Base-by-base conservation (phyloP, 2,329 filamentous ascomycete genomes). In the Talaromyces albobiverticillius region DNA sequence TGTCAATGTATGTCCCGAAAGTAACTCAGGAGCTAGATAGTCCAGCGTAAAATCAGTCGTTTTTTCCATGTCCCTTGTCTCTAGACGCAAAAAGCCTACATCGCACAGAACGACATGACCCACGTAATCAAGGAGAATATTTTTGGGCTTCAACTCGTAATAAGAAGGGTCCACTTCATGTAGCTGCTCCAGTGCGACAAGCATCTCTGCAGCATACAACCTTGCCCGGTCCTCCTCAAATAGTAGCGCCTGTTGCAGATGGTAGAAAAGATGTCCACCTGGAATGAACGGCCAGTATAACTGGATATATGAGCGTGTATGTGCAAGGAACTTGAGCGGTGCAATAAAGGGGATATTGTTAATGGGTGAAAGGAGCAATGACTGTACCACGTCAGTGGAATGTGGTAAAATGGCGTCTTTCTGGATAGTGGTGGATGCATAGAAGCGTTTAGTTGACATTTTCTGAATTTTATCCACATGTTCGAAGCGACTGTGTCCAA, bases 201-300 rank as follows among this genome's bases (percentile, higher is more conserved):
- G 49, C 11, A 51, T 26, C 29, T 51, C 49, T 23, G 49, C 49
- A 42, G 49, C 36, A 51, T 51, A 51, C 26, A 51, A 45, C 13
- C 25, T 41, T 23, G 49, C 38, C 26, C 49, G 43, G 8, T 51
- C 49, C 16, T 3, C 16, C 38, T 31, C 2, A 25, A 51, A 51
- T 10, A 11, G 26, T 23, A 22, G 10, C 26, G 38, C 36, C 29
- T 32, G 26, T 32, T 51, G 49, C 18, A 51, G 36, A 18, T 51
- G 36, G 41, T 51, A 42, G 36, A 51, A 51, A 4, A 51, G 49
- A 8, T 43, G 34, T 18, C 49, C 49, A 31, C 49, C 49, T 32
- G 2, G 25, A 42, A 43, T 31, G 8, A 51, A 51, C 13, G 49
- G 34, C 36, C 26, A 51, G 20, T 42, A 41, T 22, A 51, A 43